Percentiles rank a stretch among this genome's conserved stretches.
Evolutionary conservation across 805 yeast species (phyloP).

Genomic region (Lipomyces chichibuensis): DNA sequence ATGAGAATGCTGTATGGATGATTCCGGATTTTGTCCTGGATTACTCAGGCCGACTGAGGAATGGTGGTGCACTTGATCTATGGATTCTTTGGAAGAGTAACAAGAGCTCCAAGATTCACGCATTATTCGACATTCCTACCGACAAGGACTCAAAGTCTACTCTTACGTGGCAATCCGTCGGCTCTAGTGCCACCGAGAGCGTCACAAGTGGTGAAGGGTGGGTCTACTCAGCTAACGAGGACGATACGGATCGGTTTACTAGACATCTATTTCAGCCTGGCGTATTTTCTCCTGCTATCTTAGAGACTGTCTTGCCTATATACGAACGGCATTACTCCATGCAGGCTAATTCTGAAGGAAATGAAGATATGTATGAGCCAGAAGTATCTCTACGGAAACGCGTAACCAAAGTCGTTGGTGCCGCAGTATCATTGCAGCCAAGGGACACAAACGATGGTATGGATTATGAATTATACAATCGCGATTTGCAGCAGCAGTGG

Average conservation of each 20-base stretch:
- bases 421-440: conserved; percentile 37
- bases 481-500: conserved; percentile 60
- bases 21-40: conserved; percentile 50
- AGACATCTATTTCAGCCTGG: conserved; percentile 55
- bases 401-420: conserved; percentile 44
- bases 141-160: neutral
- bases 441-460: conserved; percentile 16
- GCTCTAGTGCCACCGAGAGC: conserved; percentile 3
- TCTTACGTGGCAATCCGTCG: conserved; percentile 30
- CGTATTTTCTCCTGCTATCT: conserved; percentile 52
- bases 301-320: conserved; percentile 58
- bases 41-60: conserved; percentile 35
- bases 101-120: conserved; percentile 48
- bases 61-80: conserved; percentile 41
- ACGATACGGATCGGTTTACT: conserved; percentile 43
- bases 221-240: conserved; percentile 39
- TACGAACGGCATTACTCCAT: conserved; percentile 52
- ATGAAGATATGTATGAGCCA: conserved; percentile 36
- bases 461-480: conserved; percentile 45
- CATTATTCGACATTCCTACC: conserved; percentile 26
- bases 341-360: conserved; percentile 37
- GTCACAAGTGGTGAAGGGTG: conserved; percentile 9
- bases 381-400: conserved; percentile 43
- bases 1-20: conserved; percentile 51
- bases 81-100: conserved; percentile 67